Evolutionary conservation across 2,329 filamentous ascomycete species (phyloP).

Genomic region (Podosphaera xanthii): DNA sequence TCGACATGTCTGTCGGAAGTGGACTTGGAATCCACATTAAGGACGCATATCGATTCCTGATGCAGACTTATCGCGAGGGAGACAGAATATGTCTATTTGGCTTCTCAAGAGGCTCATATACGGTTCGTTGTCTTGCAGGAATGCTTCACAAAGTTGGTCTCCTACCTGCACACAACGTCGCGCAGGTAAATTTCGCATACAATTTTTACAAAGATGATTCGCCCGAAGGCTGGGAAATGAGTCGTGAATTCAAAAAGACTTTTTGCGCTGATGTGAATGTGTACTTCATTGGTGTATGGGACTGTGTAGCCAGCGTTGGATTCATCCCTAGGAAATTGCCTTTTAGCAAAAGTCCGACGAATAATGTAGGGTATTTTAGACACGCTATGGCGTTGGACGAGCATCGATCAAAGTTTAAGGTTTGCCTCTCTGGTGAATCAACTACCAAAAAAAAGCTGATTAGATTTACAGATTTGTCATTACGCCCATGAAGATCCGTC

Average conservation of each 20-base stretch:
- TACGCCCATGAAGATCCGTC: conserved; percentile 9
- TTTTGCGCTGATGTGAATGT: conserved; percentile 22
- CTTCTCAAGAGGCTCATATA: conserved; percentile 27
- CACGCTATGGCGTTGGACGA: conserved; percentile 24
- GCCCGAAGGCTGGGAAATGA: conserved; percentile 19
- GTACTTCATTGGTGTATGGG: conserved; percentile 22
- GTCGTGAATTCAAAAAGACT: conserved; percentile 21
- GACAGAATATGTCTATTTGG: conserved; percentile 26
- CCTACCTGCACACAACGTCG: conserved; percentile 40
- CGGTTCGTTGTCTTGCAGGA: conserved; percentile 24
- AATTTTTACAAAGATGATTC: conserved; percentile 22
- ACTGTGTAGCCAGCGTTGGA: conserved; percentile 21
- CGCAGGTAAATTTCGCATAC: conserved; percentile 22
- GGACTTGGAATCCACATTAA: conserved; percentile 21
- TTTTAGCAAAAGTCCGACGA: conserved; percentile 18
- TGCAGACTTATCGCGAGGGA: conserved; percentile 24
- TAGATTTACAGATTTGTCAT: not conserved
- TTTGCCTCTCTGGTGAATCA: conserved; percentile 12
- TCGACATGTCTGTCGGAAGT: conserved; percentile 23
- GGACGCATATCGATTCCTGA: conserved; percentile 23
- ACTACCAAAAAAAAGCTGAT: not conserved
- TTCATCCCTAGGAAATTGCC: conserved; percentile 19
- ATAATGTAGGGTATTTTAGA: conserved; percentile 18
- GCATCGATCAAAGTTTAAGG: conserved; percentile 22
- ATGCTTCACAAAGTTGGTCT: conserved; percentile 22